Evolutionary conservation across 208 protist genomes (phyloP).

Genomic region (Polymyxa betae): DNA sequence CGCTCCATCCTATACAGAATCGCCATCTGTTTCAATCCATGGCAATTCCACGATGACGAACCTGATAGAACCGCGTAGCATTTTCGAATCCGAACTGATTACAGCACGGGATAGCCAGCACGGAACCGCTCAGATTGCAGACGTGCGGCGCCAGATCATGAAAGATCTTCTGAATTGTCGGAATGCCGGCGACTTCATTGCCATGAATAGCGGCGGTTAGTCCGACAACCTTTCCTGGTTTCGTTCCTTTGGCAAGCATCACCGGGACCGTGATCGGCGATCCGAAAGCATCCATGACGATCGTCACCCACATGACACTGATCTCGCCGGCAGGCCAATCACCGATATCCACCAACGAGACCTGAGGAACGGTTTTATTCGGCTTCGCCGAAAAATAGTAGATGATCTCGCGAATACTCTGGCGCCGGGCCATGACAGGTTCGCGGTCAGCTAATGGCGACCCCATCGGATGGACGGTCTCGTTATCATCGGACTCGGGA

Average conservation of each 20-base stretch:
- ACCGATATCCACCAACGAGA: background rate
- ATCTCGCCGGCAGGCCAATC: conserved; percentile 42
- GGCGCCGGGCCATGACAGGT: background rate
- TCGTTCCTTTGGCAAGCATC: conserved; percentile 28
- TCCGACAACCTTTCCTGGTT: conserved; percentile 24
- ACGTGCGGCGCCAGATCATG: conserved; percentile 36
- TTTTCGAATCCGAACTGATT: conserved; percentile 54
- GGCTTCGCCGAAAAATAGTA: conserved; percentile 50
- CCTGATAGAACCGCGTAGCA: conserved; percentile 46
- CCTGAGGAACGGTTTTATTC: background rate
- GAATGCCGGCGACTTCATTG: conserved; percentile 36
- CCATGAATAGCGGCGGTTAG: conserved; percentile 40
- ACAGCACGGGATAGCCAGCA: conserved; percentile 26
- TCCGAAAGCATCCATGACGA: conserved; percentile 33
- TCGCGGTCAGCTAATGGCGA: background rate
- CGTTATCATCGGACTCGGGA: background rate
- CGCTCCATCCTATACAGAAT: background rate
- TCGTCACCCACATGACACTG: conserved; percentile 33
- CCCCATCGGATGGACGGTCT: conserved; percentile 8
- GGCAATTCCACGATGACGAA: background rate
- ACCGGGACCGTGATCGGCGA: conserved; percentile 49
- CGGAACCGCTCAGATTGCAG: conserved; percentile 31
- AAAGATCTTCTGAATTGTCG: conserved; percentile 52
- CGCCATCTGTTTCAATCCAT: background rate
- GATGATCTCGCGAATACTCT: conserved; percentile 40